Percentiles rank a stretch among this genome's conserved stretches.
phyloP scores from a whole-genome alignment of 148 eudicot genomes.

The Tetragonia tetragonoides region DNA sequence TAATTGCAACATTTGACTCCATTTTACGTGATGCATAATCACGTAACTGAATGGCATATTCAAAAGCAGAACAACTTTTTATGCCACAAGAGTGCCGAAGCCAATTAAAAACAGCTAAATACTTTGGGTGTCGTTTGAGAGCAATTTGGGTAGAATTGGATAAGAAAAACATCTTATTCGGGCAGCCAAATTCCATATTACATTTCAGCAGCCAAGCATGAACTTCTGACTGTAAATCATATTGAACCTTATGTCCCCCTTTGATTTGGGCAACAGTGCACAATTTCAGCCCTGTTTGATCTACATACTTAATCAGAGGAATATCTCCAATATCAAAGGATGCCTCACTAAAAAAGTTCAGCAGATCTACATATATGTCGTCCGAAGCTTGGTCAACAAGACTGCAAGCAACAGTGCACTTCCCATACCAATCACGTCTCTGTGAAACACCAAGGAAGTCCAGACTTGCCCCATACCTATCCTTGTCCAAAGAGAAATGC shows the following conservation, averaged over 20 bases:
- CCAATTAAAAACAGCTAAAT: conserved; percentile 22
- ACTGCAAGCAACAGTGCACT: conserved; percentile 45
- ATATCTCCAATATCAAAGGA: background rate
- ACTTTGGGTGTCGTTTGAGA: background rate
- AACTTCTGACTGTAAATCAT: conserved; percentile 4
- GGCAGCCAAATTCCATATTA: conserved; percentile 29
- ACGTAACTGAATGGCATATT: conserved; percentile 13
- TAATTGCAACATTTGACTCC: conserved; percentile 12
- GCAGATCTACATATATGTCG: conserved; percentile 44
- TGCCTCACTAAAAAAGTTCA: conserved; percentile 26
- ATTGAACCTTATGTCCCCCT: background rate
- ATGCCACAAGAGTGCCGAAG: conserved; percentile 11
- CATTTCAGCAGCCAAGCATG: conserved; percentile 45
- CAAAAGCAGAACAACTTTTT: conserved; percentile 20
- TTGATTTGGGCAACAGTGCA: background rate
- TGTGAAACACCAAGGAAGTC: conserved; percentile 44
- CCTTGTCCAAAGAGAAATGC: conserved; percentile 43
- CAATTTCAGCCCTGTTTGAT: conserved; percentile 8
- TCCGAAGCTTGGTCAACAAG: conserved; percentile 40
- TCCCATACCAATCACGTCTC: conserved; percentile 45
- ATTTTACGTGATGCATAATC: background rate
- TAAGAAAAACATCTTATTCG: conserved; percentile 27
- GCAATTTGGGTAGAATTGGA: conserved; percentile 19
- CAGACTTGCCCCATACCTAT: conserved; percentile 30
- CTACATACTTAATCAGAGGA: conserved; percentile 12